phyloP scores from a whole-genome alignment of 2,329 filamentous ascomycete genomes.

The Alternaria arbusti region DNA sequence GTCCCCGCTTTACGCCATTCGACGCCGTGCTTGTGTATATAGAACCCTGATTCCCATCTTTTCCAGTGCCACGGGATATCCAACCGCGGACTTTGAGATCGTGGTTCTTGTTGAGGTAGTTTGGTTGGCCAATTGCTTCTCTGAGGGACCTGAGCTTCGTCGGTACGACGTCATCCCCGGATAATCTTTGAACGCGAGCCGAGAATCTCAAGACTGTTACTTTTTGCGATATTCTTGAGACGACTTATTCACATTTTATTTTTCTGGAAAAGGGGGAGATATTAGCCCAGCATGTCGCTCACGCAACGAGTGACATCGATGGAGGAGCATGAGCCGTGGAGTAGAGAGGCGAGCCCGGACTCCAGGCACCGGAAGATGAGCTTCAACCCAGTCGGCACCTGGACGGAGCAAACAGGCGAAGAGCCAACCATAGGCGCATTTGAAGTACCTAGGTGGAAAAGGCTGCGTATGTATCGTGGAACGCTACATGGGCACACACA shows the following conservation, averaged over 20 bases:
- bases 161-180: conserved; percentile 19
- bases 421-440: conserved; percentile 56
- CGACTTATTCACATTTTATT: background rate
- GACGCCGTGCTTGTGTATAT: conserved; percentile 16
- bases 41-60: conserved; percentile 15
- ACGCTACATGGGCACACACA: background rate
- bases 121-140: conserved; percentile 10
- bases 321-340: conserved; percentile 51
- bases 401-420: conserved; percentile 50
- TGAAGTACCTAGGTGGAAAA: conserved; percentile 61
- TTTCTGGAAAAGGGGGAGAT: background rate
- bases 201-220: background rate
- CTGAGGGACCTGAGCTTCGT: background rate
- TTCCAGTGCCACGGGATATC: background rate
- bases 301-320: conserved; percentile 48
- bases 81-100: background rate
- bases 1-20: conserved; percentile 24
- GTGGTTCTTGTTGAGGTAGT: background rate
- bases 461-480: conserved; percentile 54
- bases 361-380: conserved; percentile 54
- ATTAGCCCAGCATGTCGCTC: conserved; percentile 45
- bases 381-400: conserved; percentile 57
- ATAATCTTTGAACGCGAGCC: conserved; percentile 1
- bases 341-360: conserved; percentile 46
- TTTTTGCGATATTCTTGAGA: background rate